Evolutionary conservation across 176 grass and related monocot genomes (phyloP), one percentile per base, ranked within the genome.

Genomic region (Chloris gayana): DNA sequence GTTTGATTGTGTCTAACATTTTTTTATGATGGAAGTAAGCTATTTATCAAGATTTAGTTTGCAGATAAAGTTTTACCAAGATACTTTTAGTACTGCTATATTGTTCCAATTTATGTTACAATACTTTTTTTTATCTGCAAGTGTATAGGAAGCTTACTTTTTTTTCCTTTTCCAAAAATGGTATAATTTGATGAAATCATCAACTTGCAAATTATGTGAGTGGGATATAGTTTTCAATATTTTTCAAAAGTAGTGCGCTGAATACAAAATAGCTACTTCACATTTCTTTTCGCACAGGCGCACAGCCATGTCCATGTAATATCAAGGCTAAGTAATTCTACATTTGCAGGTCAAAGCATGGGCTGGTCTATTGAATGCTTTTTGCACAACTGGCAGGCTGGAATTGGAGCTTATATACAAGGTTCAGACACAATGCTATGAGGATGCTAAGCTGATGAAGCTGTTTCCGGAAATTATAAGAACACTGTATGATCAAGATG

Each of bases 351-450:
- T 97, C 54, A 97, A 97, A 86, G 73, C 85, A 21, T 97, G 94
- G 91, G 87, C 94, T 58, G 83, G 83, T 49, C 85, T 97, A 80
- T 80, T 97, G 60, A 97, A 97, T 84, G 94, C 91, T 41, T 91
- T 97, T 77, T 97, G 94, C 76, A 90, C 89, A 18, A 90, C 63
- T 86, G 94, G 94, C 32, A 94, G 69, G 71, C 87, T 97, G 62
- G 94, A 97, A 87, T 75, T 97, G n/a, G 94, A 97, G 72, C 87
- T 97, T 45, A 88, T 94, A 78, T 94, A 97, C 87, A 94, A 97
- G 32, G 89, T 97, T 63, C 94, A 97, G 83, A 91, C 92, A 75
- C 94, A 92, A 64, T 90, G 91, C 37, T 97, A 97, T 57, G 94
- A 97, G 77, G 94, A 97, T 80, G 87, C 94, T 70, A 97, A 97